A percentile compares a stretch with the other conserved stretches of the same genome.
Conservation (phyloP, 2,329 filamentous ascomycete genomes). For the Aspergillus alliaceus region DNA sequence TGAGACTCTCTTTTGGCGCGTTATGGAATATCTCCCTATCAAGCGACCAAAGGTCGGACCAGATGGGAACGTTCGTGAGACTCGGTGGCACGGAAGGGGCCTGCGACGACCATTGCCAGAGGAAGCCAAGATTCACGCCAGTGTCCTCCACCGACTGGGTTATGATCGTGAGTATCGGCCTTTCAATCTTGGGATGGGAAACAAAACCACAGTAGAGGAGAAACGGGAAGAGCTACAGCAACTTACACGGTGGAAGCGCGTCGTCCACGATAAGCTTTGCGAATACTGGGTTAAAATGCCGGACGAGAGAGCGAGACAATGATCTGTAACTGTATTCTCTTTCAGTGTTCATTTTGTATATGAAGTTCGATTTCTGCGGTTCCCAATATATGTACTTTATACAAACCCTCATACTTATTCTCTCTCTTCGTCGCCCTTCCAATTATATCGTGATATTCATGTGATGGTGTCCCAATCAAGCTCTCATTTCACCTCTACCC, state of each 20-base stretch:
- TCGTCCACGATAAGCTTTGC: slow-evolving; percentile 2
- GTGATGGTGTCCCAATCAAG: no score
- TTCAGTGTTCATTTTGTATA: background rate
- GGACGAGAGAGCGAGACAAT: background rate
- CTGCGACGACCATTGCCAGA: slow-evolving; percentile 13
- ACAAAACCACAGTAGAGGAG: background rate
- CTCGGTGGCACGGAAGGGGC: slow-evolving; percentile 17
- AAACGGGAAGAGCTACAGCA: slow-evolving; percentile 3
- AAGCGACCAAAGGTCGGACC: slow-evolving; percentile 15
- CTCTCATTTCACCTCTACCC: no score
- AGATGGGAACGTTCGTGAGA: slow-evolving; percentile 12
- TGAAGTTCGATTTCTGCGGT: background rate
- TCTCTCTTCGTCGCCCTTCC: no score
- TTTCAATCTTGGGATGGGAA: slow-evolving; percentile 21
- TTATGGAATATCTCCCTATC: slow-evolving; percentile 19
- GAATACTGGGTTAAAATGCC: background rate
- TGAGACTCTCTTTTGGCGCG: slow-evolving; percentile 20
- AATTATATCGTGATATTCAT: no score
- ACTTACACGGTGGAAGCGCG: slow-evolving; percentile 8
- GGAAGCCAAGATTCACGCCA: slow-evolving; percentile 15
- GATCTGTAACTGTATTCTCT: background rate
- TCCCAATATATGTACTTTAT: no score
- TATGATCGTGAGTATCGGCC: slow-evolving; percentile 16
- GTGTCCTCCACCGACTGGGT: slow-evolving; percentile 13
- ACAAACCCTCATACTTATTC: no score